phyloP scores from a whole-genome alignment of 2,329 filamentous ascomycete species.

The Ploettnerulaceae sp. region DNA sequence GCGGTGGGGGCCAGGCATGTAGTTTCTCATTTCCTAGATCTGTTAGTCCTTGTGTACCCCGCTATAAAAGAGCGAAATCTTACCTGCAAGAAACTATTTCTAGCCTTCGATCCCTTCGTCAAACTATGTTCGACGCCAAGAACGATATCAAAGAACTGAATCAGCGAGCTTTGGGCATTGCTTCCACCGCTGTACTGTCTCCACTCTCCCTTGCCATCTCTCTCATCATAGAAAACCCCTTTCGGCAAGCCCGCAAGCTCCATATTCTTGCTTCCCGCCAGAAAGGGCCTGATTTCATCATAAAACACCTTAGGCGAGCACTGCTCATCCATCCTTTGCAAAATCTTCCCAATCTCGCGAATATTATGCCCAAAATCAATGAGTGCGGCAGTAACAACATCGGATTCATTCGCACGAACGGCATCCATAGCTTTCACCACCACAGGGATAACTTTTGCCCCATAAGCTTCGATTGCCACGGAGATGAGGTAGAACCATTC shows the following conservation, averaged over 20 bases:
- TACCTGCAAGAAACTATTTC: slow-evolving; percentile 26
- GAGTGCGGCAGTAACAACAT: slow-evolving; percentile 58
- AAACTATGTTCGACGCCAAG: slow-evolving; percentile 72
- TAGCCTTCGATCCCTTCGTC: slow-evolving; percentile 31
- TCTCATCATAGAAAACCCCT: slow-evolving; percentile 81
- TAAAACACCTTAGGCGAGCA: slow-evolving; percentile 89
- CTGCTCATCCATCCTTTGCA: slow-evolving; percentile 82
- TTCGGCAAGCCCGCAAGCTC: slow-evolving; percentile 72
- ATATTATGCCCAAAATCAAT: slow-evolving; percentile 62
- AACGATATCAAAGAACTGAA: slow-evolving; percentile 88
- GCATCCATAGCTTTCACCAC: slow-evolving; percentile 75
- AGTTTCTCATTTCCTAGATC: slow-evolving; percentile 65
- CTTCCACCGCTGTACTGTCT: slow-evolving; percentile 81
- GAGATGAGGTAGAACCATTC: slow-evolving; percentile 93
- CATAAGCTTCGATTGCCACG: slow-evolving; percentile 82
- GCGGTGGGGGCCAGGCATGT: slow-evolving; percentile 85
- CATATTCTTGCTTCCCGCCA: slow-evolving; percentile 94
- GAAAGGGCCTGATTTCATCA: slow-evolving; percentile 78
- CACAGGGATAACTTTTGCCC: slow-evolving; percentile 66
- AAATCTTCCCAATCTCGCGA: slow-evolving; percentile 59
- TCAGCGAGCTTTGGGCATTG: slow-evolving; percentile 87
- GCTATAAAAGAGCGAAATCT: neutral
- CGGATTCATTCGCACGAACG: slow-evolving; percentile 55
- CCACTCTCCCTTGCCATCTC: slow-evolving; percentile 61
- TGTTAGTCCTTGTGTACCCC: slow-evolving; percentile 1